Base-by-base conservation (phyloP, 352 stramenopile species). In the Phytopythium cucurbitacearum region DNA sequence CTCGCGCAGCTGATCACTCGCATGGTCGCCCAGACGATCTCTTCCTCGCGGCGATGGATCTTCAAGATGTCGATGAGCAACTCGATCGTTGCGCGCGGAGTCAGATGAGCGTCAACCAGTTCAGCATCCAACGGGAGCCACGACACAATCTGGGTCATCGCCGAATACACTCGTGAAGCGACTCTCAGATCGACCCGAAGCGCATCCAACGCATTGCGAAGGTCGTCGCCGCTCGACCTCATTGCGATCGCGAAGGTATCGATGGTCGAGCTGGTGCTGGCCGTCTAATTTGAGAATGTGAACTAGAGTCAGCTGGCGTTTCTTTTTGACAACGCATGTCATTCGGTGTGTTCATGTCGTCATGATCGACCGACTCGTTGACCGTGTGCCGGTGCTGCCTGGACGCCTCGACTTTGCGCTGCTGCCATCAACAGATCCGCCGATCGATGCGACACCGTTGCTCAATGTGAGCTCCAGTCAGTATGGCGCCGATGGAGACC, bases 1-100 rank as follows among this genome's bases (percentile, higher is more conserved):
- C 57, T 67, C 0, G 60, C 57, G 8, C 60, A 32, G 0, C 44
- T 28, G 2, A 80, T 34, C 0, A 81, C n/a, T n/a, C 64, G 56
- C 40, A 60, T 61, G 8, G 75, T 36, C 3, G 42, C 58, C 61
- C 63, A 74, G 49, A 72, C 62, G 15, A 86, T 59, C 46, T 86
- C 72, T 65, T 83, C 69, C 12, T 77, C 51, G 10, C 15, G 21
- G 35, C 60, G 10, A 39, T 82, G 58, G 12, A 62, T 13, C 1
- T 32, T 28, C 39, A 67, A 42, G 3, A 75, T 9, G 28, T 53
- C 54, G 15, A 42, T 47, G 9, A 82, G 33, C 3, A 67, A 40
- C 34, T 59, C 33, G 28, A 77, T 51, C 1, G 39, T 57, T 33
- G 43, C 40, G 13, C 60, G 48, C 38, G 54, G 56, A 3, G 35